Conservation (phyloP, 2,329 filamentous ascomycete genomes). For the Phoma sp. region DNA sequence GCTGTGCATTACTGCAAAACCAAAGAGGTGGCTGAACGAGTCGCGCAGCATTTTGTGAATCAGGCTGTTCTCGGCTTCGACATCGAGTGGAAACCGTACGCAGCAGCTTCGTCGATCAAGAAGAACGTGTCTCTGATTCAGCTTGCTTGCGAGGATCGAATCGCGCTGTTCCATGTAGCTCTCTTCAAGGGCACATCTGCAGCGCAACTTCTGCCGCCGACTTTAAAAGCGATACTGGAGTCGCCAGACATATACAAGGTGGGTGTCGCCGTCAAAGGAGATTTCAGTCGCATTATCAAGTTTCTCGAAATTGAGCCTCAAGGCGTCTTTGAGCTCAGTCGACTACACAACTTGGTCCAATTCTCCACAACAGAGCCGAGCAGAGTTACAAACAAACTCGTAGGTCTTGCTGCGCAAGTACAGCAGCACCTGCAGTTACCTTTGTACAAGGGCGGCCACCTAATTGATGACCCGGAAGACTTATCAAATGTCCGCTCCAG, state of each 20-base stretch:
- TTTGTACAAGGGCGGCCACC: constrained; percentile 73
- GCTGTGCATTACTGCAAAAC: constrained; percentile 80
- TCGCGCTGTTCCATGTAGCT: constrained; percentile 83
- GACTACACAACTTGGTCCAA: constrained; percentile 77
- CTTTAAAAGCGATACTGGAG: constrained; percentile 75
- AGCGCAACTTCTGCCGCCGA: constrained; percentile 69
- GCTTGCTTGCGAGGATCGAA: constrained; percentile 75
- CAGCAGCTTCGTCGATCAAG: constrained; percentile 61
- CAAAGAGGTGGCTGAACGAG: constrained; percentile 69
- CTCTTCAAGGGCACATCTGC: constrained; percentile 43
- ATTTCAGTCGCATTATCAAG: constrained; percentile 67
- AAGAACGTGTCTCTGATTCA: constrained; percentile 88
- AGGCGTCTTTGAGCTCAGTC: constrained; percentile 81
- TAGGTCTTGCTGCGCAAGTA: constrained; percentile 73
- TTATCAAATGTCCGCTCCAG: constrained; percentile 66
- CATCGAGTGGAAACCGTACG: constrained; percentile 75
- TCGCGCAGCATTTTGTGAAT: constrained; percentile 70
- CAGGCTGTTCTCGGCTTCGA: constrained; percentile 84
- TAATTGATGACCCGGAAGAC: constrained; percentile 26
- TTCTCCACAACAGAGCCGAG: constrained; percentile 61
- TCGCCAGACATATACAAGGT: constrained; percentile 72
- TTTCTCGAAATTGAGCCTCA: constrained; percentile 65
- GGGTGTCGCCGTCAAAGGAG: constrained; percentile 75
- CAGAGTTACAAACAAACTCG: constrained; percentile 60
- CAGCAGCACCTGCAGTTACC: constrained; percentile 75